phyloP scores from a whole-genome alignment of 2,329 filamentous ascomycete genomes.

The Monosporascus sp. region DNA sequence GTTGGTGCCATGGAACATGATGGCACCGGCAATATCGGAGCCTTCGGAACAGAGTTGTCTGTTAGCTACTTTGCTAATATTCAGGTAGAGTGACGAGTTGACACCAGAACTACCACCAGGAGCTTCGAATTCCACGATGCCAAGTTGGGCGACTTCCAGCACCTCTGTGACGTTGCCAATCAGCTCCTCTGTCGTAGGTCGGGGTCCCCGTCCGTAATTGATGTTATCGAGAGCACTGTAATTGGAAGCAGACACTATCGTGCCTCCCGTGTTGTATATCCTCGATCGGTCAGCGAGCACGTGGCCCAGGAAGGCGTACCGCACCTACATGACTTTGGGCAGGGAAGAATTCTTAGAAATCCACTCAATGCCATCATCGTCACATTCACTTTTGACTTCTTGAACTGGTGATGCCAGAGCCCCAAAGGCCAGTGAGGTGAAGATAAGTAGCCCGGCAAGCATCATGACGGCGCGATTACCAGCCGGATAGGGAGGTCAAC shows the following conservation, averaged over 20 bases:
- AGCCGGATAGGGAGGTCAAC: too few species aligned
- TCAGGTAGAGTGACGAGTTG: constrained; percentile 29
- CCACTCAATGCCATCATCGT: constrained; percentile 11
- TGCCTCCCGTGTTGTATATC: constrained; percentile 23
- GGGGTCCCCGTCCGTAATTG: constrained; percentile 23
- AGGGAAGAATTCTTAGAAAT: constrained; percentile 19
- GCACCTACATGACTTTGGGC: constrained; percentile 23
- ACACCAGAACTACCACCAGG: constrained; percentile 23
- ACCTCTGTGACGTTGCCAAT: constrained; percentile 29
- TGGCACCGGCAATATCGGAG: constrained; percentile 27
- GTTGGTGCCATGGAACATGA: constrained; percentile 46
- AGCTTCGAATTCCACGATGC: constrained; percentile 21
- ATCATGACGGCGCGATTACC: background rate
- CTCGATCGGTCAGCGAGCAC: constrained; percentile 1
- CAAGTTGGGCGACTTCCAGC: constrained; percentile 26
- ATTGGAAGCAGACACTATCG: constrained; percentile 30
- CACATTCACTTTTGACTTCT: background rate
- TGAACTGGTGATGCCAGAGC: background rate
- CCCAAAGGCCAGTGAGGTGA: background rate
- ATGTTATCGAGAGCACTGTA: constrained; percentile 30
- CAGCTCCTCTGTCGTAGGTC: constrained; percentile 19
- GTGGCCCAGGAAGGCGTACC: background rate
- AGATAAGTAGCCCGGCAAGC: background rate
- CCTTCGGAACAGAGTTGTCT: constrained; percentile 23
- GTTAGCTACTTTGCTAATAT: constrained; percentile 28